Evolutionary conservation across 169 alveolate species (phyloP).

Genomic region (Eimeria necatrix): DNA sequence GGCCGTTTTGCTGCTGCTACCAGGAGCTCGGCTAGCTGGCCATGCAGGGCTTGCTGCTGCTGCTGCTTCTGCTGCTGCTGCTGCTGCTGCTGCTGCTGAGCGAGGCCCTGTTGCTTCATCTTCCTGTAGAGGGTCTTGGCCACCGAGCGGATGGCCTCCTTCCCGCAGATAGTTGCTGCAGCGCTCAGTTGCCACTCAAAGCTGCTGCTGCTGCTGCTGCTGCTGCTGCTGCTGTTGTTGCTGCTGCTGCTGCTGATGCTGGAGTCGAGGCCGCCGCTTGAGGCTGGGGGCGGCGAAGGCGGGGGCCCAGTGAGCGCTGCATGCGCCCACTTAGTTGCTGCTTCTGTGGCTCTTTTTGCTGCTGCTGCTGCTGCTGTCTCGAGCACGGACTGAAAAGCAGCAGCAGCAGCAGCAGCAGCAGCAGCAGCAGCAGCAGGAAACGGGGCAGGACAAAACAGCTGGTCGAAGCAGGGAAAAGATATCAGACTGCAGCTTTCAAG

Average conservation of each 20-base stretch:
- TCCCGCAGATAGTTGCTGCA: no score
- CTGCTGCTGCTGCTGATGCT: constrained; percentile 41
- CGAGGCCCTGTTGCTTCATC: no score
- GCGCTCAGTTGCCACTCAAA: not conserved
- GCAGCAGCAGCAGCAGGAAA: constrained; percentile 23
- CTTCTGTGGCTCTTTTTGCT: constrained; percentile 39
- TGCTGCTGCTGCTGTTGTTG: constrained; percentile 54
- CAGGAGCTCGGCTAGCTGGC: not conserved
- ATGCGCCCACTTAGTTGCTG: not conserved
- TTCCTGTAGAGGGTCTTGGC: no score
- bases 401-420: not conserved
- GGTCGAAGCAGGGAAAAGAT: not conserved
- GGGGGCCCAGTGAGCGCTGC: not conserved
- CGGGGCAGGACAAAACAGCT: not conserved
- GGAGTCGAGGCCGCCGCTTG: not conserved
- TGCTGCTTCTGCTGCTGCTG: not conserved
- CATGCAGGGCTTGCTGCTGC: not conserved
- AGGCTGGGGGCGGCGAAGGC: not conserved
- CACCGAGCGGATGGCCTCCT: no score
- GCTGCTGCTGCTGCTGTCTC: constrained; percentile 12
- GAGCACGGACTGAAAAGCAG: not conserved
- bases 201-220: not conserved
- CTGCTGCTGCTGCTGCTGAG: no score
- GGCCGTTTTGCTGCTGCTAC: not conserved
- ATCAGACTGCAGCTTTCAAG: not conserved